Conservation (phyloP, 495 filamentous ascomycete genomes). For the Neurospora tetrasperma region DNA sequence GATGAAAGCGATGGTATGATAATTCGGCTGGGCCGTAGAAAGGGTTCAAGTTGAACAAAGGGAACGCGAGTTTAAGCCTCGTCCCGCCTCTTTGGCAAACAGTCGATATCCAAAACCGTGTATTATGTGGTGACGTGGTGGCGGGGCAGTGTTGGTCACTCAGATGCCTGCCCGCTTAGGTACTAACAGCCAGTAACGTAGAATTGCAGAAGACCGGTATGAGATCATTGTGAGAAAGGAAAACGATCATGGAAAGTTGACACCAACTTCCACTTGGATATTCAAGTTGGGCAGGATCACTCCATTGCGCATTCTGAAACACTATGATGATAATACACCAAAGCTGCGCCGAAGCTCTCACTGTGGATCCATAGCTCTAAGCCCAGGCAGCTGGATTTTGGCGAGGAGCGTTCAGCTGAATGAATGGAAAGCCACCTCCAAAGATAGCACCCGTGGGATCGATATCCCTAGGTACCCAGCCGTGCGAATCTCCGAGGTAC, state of each 20-base stretch:
- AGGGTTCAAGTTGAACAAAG: neutral
- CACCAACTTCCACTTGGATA: neutral
- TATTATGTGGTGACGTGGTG: neutral
- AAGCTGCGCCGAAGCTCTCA: neutral
- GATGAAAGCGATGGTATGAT: neutral
- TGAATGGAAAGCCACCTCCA: neutral
- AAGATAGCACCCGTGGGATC: neutral
- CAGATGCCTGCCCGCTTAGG: neutral
- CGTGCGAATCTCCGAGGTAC: neutral
- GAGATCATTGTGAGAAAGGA: neutral
- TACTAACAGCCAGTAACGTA: neutral
- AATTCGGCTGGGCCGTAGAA: neutral
- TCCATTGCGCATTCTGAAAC: neutral
- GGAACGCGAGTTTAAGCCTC: neutral
- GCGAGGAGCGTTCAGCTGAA: neutral
- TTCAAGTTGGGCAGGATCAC: neutral
- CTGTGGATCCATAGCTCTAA: neutral
- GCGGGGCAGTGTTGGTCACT: neutral
- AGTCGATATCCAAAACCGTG: neutral
- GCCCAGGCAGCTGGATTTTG: neutral
- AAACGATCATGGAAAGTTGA: neutral
- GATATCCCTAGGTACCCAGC: neutral
- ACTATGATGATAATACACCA: neutral
- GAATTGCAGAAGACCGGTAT: neutral
- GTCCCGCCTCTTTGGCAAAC: neutral